Evolutionary conservation across 2,329 filamentous ascomycete genomes (phyloP).

Genomic region (Triangularia setosa): DNA sequence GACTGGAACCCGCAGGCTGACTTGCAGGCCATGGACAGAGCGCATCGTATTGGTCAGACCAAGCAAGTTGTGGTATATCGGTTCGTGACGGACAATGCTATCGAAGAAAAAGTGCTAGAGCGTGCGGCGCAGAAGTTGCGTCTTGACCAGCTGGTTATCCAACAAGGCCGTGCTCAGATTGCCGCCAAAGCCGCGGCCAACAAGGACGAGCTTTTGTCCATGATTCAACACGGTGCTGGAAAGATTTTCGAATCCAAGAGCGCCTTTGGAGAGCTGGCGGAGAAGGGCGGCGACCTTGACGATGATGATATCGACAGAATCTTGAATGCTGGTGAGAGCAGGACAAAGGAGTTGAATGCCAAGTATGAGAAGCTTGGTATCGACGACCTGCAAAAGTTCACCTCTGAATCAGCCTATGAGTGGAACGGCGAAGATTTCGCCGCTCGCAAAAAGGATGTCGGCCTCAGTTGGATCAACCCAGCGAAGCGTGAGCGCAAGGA

Average conservation of each 20-base stretch:
- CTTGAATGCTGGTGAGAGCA: slow-evolving; percentile 77
- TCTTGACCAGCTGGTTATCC: slow-evolving; percentile 94
- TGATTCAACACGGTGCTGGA: slow-evolving; percentile 99
- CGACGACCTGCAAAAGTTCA: slow-evolving; percentile 96
- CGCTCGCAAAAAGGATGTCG: slow-evolving; percentile 85
- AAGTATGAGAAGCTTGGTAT: slow-evolving; percentile 97
- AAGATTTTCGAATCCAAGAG: slow-evolving; percentile 80
- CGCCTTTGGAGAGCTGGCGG: slow-evolving; percentile 55
- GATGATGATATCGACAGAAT: slow-evolving; percentile 92
- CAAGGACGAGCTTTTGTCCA: slow-evolving; percentile 91
- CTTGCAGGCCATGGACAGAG: slow-evolving; percentile 97
- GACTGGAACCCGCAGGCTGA: slow-evolving; percentile 99
- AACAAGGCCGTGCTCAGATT: slow-evolving; percentile 90
- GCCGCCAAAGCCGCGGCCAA: slow-evolving; percentile 87
- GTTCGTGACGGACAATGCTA: slow-evolving; percentile 96
- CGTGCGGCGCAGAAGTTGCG: slow-evolving; percentile 94
- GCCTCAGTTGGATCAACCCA: slow-evolving; percentile 95
- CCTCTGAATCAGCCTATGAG: slow-evolving; percentile 93
- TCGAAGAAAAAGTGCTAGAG: slow-evolving; percentile 97
- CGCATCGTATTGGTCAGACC: slow-evolving; percentile 96
- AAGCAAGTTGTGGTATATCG: slow-evolving; percentile 97
- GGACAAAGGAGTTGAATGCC: slow-evolving; percentile 84
- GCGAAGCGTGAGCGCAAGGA: slow-evolving; percentile 98
- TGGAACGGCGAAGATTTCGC: slow-evolving; percentile 99
- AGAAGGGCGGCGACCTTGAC: slow-evolving; percentile 60